Base-by-base conservation (phyloP, 352 stramenopile species). In the Thalassiosira mediterranea region DNA sequence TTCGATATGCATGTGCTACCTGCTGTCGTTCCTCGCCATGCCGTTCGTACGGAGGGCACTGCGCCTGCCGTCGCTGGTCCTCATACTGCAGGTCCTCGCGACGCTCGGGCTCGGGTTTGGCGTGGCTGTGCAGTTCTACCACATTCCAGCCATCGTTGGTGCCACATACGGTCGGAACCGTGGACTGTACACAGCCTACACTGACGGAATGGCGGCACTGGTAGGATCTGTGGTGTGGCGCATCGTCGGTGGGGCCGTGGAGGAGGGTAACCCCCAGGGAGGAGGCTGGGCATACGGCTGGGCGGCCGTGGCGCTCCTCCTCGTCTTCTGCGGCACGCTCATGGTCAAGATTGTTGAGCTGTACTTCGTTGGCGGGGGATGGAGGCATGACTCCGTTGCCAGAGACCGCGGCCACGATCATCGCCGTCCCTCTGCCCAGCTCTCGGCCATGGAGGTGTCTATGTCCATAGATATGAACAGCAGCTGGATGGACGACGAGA, bases 341-440 rank as follows among this genome's bases (percentile, higher is more conserved):
- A 93, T 93, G 87, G 76, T 90, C 0, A 73, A 82, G 37, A 90
- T 93, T 49, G 72, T 93, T 53, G 87, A 92, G 60, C 63, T 89
- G 32, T 91, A 90, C 54, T 90, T 91, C 69, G 73, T 85, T 15
- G 62, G 59, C 17, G 74, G 67, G 53, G 73, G 66, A 29, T 77
- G 67, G 56, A 59, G 58, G 23, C 66, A 71, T 19, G 61, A 72
- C 19, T 15, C 31, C n/a, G n/a, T n/a, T n/a, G n/a, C n/a, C n/a
- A n/a, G n/a, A n/a, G n/a, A n/a, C n/a, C n/a, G n/a, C n/a, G n/a
- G n/a, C n/a, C n/a, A n/a, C n/a, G n/a, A n/a, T n/a, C n/a, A n/a
- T n/a, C n/a, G n/a, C n/a, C n/a, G n/a, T n/a, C n/a, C n/a, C n/a
- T n/a, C n/a, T n/a, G n/a, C n/a, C n/a, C n/a, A 37, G 32, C 28